Percentiles rank a stretch among this genome's conserved stretches.
These are phyloP conservation scores for Globisporangium yorkense DNA, from an alignment of 352 stramenopile species.

Conservation along the genomic window DNA sequence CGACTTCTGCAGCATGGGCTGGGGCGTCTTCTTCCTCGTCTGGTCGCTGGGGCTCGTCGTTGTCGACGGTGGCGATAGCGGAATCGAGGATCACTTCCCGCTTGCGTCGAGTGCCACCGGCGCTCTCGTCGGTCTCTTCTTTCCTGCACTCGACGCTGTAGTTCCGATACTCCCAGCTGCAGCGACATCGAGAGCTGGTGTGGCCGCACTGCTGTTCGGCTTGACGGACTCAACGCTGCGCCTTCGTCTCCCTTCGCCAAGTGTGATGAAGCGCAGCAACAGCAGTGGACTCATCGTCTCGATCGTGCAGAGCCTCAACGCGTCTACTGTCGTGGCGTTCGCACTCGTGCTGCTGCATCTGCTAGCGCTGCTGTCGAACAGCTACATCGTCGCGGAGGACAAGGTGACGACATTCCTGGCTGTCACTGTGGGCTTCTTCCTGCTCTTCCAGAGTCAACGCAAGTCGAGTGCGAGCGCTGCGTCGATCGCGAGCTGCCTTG, in stretches of 20 bases:
- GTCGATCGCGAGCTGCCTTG: constrained; percentile 17
- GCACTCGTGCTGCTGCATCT: constrained; percentile 53
- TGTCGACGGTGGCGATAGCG: not conserved
- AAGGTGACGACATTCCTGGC: constrained; percentile 69
- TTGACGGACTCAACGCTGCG: constrained; percentile 2
- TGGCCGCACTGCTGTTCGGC: constrained; percentile 5
- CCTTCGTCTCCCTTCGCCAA: not conserved
- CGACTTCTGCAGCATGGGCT: constrained; percentile 71
- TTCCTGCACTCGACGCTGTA: constrained; percentile 4
- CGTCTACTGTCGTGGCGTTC: constrained; percentile 23
- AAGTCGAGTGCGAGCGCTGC: not conserved
- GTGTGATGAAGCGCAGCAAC: not conserved
- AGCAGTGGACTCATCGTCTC: not conserved
- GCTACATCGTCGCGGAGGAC: constrained; percentile 77
- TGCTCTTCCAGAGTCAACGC: constrained; percentile 26
- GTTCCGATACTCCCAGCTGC: constrained; percentile 10
- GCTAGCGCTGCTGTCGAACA: constrained; percentile 75
- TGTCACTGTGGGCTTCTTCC: constrained; percentile 40
- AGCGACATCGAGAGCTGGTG: constrained; percentile 7
- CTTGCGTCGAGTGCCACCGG: not conserved
- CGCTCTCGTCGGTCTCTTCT: constrained; percentile 3
- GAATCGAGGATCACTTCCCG: not conserved
- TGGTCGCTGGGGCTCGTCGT: constrained; percentile 26
- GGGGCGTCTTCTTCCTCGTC: constrained; percentile 46
- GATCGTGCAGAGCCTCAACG: constrained; percentile 6